A percentile compares a stretch with the other conserved stretches of the same genome.
Conservation (phyloP, 345 rosid species). For the Lagerstroemia speciosa region DNA sequence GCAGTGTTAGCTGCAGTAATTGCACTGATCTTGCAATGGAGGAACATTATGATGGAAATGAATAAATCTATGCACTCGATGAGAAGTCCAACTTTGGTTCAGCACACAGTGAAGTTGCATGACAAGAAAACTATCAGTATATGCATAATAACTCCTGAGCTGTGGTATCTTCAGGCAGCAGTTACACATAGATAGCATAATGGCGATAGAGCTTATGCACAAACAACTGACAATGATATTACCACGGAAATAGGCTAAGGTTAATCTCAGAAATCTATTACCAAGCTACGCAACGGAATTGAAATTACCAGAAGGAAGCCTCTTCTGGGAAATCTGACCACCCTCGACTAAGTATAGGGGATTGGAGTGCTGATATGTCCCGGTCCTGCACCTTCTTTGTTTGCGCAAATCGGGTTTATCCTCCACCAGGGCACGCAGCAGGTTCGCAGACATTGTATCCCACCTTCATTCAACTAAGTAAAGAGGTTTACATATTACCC, state of each 20-base stretch:
- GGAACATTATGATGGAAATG: background rate
- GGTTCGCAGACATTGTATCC: slow-evolving; percentile 69
- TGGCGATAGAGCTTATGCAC: background rate
- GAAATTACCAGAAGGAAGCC: slow-evolving; percentile 43
- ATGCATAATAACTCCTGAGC: too few species aligned
- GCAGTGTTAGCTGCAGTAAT: background rate
- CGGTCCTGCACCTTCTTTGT: slow-evolving; percentile 89
- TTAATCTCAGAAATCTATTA: background rate
- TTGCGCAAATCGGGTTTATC: slow-evolving; percentile 80
- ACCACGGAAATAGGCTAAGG: background rate
- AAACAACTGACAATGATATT: too few species aligned
- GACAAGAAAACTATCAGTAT: background rate
- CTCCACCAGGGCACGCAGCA: slow-evolving; percentile 77
- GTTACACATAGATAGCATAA: too few species aligned
- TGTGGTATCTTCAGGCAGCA: background rate
- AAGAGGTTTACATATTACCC: background rate
- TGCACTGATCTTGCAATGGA: background rate
- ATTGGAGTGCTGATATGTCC: slow-evolving; percentile 72
- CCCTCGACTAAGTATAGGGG: slow-evolving; percentile 45
- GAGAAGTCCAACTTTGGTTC: background rate
- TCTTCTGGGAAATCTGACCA: slow-evolving; percentile 37
- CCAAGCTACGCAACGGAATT: background rate
- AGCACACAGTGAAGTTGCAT: background rate
- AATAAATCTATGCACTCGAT: background rate
- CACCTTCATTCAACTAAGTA: background rate